phyloP scores from a whole-genome alignment of 371 early-diverging fungal genomes.

The Mortierella sp. region DNA sequence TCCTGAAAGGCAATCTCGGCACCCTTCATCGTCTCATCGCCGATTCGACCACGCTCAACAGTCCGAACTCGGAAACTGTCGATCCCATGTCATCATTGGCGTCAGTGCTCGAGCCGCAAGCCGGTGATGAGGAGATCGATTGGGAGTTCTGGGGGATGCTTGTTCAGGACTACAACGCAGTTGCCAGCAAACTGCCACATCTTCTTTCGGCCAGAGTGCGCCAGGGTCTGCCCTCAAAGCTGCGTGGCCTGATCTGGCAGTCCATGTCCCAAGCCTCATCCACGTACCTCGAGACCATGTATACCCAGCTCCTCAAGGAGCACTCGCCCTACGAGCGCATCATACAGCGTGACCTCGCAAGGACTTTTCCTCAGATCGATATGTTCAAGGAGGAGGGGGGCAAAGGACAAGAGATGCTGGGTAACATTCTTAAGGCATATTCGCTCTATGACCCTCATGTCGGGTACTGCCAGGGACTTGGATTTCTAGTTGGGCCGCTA shows the following conservation, averaged over 20 bases:
- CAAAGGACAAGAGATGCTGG: constrained; percentile 85
- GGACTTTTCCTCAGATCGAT: constrained; percentile 91
- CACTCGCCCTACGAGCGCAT: constrained; percentile 87
- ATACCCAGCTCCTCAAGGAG: constrained; percentile 83
- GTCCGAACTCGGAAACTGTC: constrained; percentile 41
- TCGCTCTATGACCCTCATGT: constrained; percentile 91
- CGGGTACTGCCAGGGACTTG: constrained; percentile 98
- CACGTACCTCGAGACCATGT: constrained; percentile 83
- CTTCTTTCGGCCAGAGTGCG: constrained; percentile 75
- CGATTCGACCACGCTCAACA: constrained; percentile 57
- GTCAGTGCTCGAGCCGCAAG: constrained; percentile 34
- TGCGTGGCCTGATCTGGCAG: constrained; percentile 94
- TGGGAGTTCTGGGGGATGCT: constrained; percentile 96
- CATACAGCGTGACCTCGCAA: constrained; percentile 90
- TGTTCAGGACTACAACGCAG: constrained; percentile 84
- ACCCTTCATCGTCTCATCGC: constrained; percentile 63
- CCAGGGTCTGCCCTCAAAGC: constrained; percentile 84
- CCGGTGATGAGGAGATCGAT: constrained; percentile 62
- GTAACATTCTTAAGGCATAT: constrained; percentile 90
- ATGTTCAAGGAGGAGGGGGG: constrained; percentile 89
- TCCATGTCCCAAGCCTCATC: constrained; percentile 87
- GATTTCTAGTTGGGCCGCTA: constrained; percentile 93
- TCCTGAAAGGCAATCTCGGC: constrained; percentile 66
- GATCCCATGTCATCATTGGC: constrained; percentile 39
- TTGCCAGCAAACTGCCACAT: constrained; percentile 70